Base-by-base conservation (phyloP, 179 eudicot species). In the Vitellaria paradoxa region DNA sequence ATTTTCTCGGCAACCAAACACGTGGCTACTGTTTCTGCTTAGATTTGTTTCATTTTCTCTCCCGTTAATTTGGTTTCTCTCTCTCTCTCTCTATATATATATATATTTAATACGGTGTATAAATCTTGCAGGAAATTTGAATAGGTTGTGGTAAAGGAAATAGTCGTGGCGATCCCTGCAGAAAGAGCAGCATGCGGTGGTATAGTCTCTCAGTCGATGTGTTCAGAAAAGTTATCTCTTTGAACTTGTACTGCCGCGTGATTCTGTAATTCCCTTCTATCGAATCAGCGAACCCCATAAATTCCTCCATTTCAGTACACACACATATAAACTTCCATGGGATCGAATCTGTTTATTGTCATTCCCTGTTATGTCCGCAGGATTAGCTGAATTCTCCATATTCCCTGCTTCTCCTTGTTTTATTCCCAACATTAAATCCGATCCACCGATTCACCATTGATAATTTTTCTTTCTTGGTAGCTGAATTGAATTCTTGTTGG, bases 181-280 rank as follows among this genome's bases (percentile, higher is more conserved):
- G 55, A 64, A 66, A 82, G 75, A 81, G 74, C 84, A 86, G 81
- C 69, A 88, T 88, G 91, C 87, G 83, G 82, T 84, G 91, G 84
- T 80, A 57, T 79, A 83, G 89, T 76, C 84, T 90, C n/a, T 93
- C 93, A 47, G 82, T 93, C 61, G 96, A 94, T 50, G 97, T 93
- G 56, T 85, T 85, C 76, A 91, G 93, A 53, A 90, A 89, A 77
- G 87, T 87, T 65, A 76, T 89, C 83, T 80, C 90, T 42, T 79
- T 91, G 83, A 91, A 93, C 84, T 69, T 93, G 75, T 90, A 87
- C 70, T 96, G 99, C 80, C 93, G 92, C 50, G 97, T 96, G 45
- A 96, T 96, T 84, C 97, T 96, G 82, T 96, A 96, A 83, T 79
- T 65, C 66, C 75, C 67, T 46, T 20, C 13, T 23, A 42, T 10